A percentile compares a stretch with the other conserved stretches of the same genome.
phyloP scores from a whole-genome alignment of 2,329 filamentous ascomycete genomes.

The Hypomyces rosellus region DNA sequence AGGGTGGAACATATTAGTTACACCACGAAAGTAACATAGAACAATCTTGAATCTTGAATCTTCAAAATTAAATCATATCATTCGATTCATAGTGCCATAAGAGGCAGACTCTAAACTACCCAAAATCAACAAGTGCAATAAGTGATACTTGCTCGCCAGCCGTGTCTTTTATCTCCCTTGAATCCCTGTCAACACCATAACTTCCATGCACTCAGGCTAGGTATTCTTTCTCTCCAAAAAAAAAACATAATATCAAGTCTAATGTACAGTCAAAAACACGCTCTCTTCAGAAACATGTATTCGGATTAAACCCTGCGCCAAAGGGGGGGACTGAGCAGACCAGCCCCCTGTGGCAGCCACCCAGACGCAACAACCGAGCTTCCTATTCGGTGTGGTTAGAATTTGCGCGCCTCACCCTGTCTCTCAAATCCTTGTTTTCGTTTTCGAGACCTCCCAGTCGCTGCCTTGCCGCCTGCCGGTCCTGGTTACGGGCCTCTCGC shows the following conservation, averaged over 20 bases:
- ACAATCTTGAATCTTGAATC: not conserved
- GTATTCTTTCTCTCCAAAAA: slow-evolving; percentile 2
- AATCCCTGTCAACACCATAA: slow-evolving; percentile 3
- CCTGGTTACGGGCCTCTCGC: slow-evolving; percentile 75
- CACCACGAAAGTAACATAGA: too few species aligned
- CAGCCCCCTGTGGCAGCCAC: not conserved
- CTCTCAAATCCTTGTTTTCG: slow-evolving; percentile 65
- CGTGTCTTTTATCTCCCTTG: not conserved
- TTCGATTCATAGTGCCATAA: not conserved
- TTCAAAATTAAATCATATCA: slow-evolving; percentile 1
- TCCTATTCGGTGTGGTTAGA: slow-evolving; percentile 20
- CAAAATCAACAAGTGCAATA: not conserved
- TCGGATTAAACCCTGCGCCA: too few species aligned
- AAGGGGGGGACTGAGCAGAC: not conserved
- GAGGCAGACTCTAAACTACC: not conserved
- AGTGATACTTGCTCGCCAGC: not conserved
- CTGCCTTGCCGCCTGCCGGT: slow-evolving; percentile 76
- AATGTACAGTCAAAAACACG: slow-evolving; percentile 11
- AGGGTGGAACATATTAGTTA: slow-evolving; percentile 5
- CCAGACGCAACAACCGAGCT: not conserved
- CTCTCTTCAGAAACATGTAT: slow-evolving; percentile 7
- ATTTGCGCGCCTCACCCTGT: slow-evolving; percentile 45
- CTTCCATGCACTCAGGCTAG: slow-evolving; percentile 7
- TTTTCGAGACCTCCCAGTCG: slow-evolving; percentile 68
- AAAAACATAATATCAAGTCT: slow-evolving; percentile 6